Base-by-base conservation (phyloP, 208 protist genomes). In the Leishmania turanica region DNA sequence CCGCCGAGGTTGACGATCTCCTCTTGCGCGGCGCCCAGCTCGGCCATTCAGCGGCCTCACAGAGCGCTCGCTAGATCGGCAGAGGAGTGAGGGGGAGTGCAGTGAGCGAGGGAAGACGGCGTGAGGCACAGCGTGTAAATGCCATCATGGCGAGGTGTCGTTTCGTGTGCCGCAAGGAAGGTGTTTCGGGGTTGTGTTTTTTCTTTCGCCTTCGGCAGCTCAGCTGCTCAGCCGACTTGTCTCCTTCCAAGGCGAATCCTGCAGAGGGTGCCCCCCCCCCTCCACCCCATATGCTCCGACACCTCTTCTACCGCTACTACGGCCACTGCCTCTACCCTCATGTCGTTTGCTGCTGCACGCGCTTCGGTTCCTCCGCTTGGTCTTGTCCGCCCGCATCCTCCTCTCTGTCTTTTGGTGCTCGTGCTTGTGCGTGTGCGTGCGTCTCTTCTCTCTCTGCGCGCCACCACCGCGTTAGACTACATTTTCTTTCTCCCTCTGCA, bases 1-100 rank as follows among this genome's bases (percentile, higher is more conserved):
- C 86, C 34, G 81, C 84, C 21, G 80, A 91, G 49, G 62, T 95
- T 19, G 89, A 95, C n/a, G 86, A 92, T 65, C 83, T 95, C 24
- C 87, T 92, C 6, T 71, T 81, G 7, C 88, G 79, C 45, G 86
- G 91, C 1, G 79, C 74, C 34, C 37, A 78, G 24, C 64, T 83
- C 31, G 21, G 47, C 5, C 31, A 37, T 27, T 60, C 71, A 53
- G 19, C 24, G 58, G 37, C 37, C 58, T 64, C 49, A 64, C 70
- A 7, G 70, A 40, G 21, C 9, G 68, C 17, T 45, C 49, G 49
- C 49, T 75, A 56, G 71, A 75, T 27, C 27, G 58, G 15, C 49
- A 72, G 19, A 34, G 68, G 3, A 17, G 2, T 34, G 31, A 27
- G 31, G 17, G 37, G 37, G 66, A 31, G 66, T 24, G 42, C 8